phyloP scores from a whole-genome alignment of 495 filamentous ascomycete genomes.

The Venustampulla echinocandica region DNA sequence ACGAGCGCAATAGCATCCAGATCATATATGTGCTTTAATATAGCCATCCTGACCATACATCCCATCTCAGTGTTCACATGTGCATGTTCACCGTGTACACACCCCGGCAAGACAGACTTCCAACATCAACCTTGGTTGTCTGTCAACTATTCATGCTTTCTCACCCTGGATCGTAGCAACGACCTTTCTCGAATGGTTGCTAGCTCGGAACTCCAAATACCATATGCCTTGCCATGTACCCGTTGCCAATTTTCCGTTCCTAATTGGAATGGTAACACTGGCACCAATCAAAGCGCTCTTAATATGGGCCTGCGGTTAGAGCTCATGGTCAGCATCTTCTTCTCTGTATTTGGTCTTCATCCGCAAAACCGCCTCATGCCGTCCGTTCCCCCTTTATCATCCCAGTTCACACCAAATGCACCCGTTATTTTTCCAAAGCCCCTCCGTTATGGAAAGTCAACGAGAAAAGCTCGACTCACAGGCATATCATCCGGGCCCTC shows the following conservation, averaged over 20 bases:
- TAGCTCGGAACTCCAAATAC: slow-evolving; percentile 83
- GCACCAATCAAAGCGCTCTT: slow-evolving; percentile 85
- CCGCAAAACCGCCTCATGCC: too few relatives aligned
- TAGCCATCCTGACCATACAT: neutral
- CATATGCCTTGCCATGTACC: slow-evolving; percentile 78
- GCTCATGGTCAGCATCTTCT: slow-evolving; percentile 1
- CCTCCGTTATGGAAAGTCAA: neutral
- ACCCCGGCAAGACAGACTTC: too few relatives aligned
- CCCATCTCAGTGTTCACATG: too few relatives aligned
- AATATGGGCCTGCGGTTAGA: slow-evolving; percentile 82
- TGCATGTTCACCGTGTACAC: too few relatives aligned
- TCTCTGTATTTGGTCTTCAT: too few relatives aligned
- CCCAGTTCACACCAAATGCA: neutral
- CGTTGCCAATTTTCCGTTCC: slow-evolving; percentile 61
- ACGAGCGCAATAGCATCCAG: neutral
- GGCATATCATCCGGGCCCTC: slow-evolving; percentile 93
- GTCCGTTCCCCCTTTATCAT: slow-evolving; percentile 3
- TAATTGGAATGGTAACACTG: slow-evolving; percentile 81
- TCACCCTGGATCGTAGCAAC: slow-evolving; percentile 94
- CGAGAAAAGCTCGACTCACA: slow-evolving; percentile 30
- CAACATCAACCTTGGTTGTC: too few relatives aligned
- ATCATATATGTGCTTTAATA: too few relatives aligned
- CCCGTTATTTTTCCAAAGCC: too few relatives aligned
- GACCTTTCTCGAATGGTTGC: slow-evolving; percentile 66
- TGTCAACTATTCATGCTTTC: too few relatives aligned